Percentiles rank a stretch among this genome's conserved stretches.
phyloP scores from a whole-genome alignment of 495 filamentous ascomycete species.

The Trichocladium uniseriatum region DNA sequence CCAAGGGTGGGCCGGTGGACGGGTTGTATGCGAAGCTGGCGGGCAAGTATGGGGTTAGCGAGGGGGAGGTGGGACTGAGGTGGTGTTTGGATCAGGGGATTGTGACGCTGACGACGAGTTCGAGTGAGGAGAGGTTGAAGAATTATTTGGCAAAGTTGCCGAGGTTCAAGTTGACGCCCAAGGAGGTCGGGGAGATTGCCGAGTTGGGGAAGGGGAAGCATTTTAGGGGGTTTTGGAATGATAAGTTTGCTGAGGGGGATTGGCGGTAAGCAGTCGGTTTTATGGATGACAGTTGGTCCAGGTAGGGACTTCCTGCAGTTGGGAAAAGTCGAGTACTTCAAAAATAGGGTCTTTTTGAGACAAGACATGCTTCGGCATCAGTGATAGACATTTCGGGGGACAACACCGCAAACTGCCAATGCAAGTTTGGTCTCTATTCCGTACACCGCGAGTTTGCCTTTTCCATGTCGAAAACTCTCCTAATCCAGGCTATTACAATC shows the following conservation, averaged over 20 bases:
- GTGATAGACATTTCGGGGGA: no score
- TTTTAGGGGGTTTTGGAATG: slow-evolving; percentile 57
- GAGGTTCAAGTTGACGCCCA: slow-evolving; percentile 58
- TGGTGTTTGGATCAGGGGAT: slow-evolving; percentile 77
- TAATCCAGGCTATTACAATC: no score
- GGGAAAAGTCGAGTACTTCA: no score
- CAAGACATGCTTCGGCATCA: no score
- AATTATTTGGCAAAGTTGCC: slow-evolving; percentile 52
- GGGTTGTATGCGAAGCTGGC: slow-evolving; percentile 49
- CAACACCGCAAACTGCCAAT: no score
- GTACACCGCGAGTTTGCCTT: no score
- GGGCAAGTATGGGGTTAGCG: slow-evolving; percentile 66
- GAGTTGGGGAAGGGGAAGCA: slow-evolving; percentile 55
- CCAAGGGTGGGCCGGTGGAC: slow-evolving; percentile 60
- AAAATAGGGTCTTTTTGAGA: no score
- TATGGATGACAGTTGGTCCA: no score
- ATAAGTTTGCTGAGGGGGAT: slow-evolving; percentile 53
- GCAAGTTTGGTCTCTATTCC: no score
- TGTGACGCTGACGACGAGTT: slow-evolving; percentile 69
- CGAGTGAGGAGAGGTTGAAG: slow-evolving; percentile 59
- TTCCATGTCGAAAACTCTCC: no score
- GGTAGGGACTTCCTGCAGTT: no score
- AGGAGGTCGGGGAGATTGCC: slow-evolving; percentile 60
- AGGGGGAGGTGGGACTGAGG: slow-evolving; percentile 59
- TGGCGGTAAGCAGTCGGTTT: slow-evolving; percentile 32